These are phyloP conservation scores for Ogataea chonburiensis DNA, from an alignment of 805 yeast genomes.

Conservation along the genomic window DNA sequence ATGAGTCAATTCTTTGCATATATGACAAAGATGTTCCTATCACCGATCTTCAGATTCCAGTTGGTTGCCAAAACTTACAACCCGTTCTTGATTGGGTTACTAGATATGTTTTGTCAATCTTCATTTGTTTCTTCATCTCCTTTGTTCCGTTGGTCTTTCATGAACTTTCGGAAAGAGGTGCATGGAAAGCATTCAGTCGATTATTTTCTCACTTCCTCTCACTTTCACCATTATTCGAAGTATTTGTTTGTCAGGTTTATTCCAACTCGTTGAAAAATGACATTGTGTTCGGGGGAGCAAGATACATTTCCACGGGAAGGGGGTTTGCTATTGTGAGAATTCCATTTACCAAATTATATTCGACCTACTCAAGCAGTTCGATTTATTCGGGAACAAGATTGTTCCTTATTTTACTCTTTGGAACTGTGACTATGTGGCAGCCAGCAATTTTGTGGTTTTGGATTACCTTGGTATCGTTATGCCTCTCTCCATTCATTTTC, in stretches of 20 bases:
- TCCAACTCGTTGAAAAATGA: slow-evolving; percentile 75
- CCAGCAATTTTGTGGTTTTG: slow-evolving; percentile 63
- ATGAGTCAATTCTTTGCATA: slow-evolving; percentile 68
- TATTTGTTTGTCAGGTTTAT: slow-evolving; percentile 91
- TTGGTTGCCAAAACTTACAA: slow-evolving; percentile 80
- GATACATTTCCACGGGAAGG: slow-evolving; percentile 89
- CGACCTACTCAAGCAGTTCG: slow-evolving; percentile 73
- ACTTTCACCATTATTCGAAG: slow-evolving; percentile 89
- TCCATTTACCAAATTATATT: slow-evolving; percentile 68
- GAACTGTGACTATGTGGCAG: slow-evolving; percentile 79
- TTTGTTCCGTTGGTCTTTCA: slow-evolving; percentile 86
- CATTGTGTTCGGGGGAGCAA: slow-evolving; percentile 87
- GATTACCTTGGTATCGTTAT: slow-evolving; percentile 45
- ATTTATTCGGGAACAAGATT: slow-evolving; percentile 76
- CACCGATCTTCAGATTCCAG: slow-evolving; percentile 70
- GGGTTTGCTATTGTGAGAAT: slow-evolving; percentile 87
- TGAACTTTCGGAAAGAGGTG: slow-evolving; percentile 83
- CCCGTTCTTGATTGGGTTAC: slow-evolving; percentile 92
- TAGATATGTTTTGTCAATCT: slow-evolving; percentile 82
- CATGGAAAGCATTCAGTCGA: slow-evolving; percentile 69
- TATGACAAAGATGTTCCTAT: slow-evolving; percentile 66
- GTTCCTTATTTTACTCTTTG: slow-evolving; percentile 68
- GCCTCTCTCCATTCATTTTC: slow-evolving; percentile 50
- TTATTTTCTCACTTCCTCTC: slow-evolving; percentile 76
- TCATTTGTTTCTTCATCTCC: slow-evolving; percentile 90